Evolutionary conservation across 345 rosid species (phyloP).

Genomic region (Sonneratia alba): DNA sequence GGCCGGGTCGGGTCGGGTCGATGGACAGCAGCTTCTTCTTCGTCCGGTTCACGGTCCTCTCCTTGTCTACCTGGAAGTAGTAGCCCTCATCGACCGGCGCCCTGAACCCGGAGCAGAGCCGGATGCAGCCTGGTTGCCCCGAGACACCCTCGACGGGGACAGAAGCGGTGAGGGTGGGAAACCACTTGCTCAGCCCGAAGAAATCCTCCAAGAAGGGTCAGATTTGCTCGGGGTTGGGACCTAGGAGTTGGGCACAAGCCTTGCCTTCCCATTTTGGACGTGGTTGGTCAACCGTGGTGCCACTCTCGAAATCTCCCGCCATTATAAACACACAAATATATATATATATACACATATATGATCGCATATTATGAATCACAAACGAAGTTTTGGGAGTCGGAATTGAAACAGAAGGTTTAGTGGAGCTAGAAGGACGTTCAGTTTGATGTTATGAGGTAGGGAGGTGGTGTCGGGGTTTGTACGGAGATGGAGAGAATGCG

Average conservation of each 20-base stretch:
- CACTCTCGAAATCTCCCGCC: not conserved
- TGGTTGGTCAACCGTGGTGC: not conserved
- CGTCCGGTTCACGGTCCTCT: constrained; percentile 24
- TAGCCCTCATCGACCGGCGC: constrained; percentile 20
- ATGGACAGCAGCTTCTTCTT: constrained; percentile 36
- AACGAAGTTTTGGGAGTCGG: too few relatives aligned
- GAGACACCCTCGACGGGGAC: constrained; percentile 21
- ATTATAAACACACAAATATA: not conserved
- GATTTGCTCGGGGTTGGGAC: constrained; percentile 26
- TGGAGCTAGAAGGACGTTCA: too few relatives aligned
- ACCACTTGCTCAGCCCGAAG: constrained; percentile 40
- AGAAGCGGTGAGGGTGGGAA: constrained; percentile 40
- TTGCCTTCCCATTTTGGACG: constrained; percentile 35
- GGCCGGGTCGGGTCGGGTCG: constrained; percentile 14
- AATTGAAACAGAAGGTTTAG: too few relatives aligned
- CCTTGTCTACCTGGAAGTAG: not conserved
- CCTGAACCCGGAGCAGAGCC: constrained; percentile 43
- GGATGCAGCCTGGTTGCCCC: constrained; percentile 41
- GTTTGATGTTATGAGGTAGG: too few relatives aligned
- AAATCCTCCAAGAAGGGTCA: constrained; percentile 45
- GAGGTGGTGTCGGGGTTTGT: too few relatives aligned
- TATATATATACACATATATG: not conserved
- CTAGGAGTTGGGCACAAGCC: constrained; percentile 19
- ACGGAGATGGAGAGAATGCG: too few relatives aligned
- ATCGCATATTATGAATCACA: too few relatives aligned